Conservation (phyloP, 148 eudicot species). For the Suaeda aralocaspica region DNA sequence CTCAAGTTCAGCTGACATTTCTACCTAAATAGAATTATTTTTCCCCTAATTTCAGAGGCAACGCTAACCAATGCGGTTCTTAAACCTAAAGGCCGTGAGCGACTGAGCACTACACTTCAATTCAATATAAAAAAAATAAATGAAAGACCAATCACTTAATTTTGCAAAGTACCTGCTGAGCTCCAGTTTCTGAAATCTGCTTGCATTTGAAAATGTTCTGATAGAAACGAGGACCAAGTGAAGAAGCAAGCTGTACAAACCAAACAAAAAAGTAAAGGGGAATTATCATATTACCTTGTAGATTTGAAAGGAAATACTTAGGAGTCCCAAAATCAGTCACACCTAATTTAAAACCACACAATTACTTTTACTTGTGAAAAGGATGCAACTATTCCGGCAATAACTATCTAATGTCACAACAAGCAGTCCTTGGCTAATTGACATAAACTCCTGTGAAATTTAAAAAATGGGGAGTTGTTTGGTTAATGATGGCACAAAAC, state of each 20-base stretch:
- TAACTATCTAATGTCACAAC: too few relatives aligned
- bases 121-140: neutral
- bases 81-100: neutral
- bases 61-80: neutral
- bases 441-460: neutral
- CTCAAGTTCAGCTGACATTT: neutral
- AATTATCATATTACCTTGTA: neutral
- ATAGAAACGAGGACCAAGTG: slow-evolving; percentile 94
- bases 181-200: slow-evolving; percentile 97
- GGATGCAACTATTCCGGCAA: neutral
- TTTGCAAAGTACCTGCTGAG: slow-evolving; percentile 66
- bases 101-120: too few relatives aligned
- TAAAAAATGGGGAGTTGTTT: neutral
- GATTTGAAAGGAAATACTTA: too few relatives aligned
- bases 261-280: neutral
- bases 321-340: neutral
- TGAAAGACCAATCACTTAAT: slow-evolving; percentile 7
- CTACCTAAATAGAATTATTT: slow-evolving; percentile 2
- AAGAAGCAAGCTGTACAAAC: slow-evolving; percentile 87
- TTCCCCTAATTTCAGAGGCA: neutral
- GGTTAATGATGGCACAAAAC: neutral
- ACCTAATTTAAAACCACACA: neutral
- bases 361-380: too few relatives aligned
- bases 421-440: neutral
- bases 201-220: slow-evolving; percentile 95